A percentile compares a stretch with the other conserved stretches of the same genome.
These are phyloP conservation scores for Porphyrellus sp. DNA, from an alignment of 1,284 basidiomycete genomes.

Conservation along the genomic window DNA sequence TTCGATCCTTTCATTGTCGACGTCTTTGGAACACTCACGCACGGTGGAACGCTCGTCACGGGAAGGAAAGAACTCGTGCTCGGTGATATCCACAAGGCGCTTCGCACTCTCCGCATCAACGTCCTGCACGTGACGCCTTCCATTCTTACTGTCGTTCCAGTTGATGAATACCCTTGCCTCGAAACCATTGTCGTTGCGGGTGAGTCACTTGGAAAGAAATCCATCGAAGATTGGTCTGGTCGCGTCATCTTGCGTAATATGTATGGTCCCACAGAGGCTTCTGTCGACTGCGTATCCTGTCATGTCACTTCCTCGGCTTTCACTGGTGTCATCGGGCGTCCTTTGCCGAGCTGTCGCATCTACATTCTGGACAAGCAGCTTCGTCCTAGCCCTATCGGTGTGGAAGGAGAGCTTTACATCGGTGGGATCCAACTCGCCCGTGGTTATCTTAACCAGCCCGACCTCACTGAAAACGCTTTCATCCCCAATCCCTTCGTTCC, in stretches of 20 bases:
- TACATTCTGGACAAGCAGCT: slow-evolving; percentile 35
- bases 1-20: slow-evolving; percentile 33
- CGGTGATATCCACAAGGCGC: slow-evolving; percentile 30
- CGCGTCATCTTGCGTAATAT: slow-evolving; percentile 32
- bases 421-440: slow-evolving; percentile 34
- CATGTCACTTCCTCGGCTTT: slow-evolving; percentile 23
- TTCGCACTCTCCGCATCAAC: slow-evolving; percentile 26
- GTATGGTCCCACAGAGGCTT: slow-evolving; percentile 37
- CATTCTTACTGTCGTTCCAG: slow-evolving; percentile 31
- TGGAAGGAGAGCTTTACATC: slow-evolving; percentile 34
- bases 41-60: slow-evolving; percentile 32
- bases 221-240: slow-evolving; percentile 31
- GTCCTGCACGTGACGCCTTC: slow-evolving; percentile 34
- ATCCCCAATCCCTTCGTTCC: slow-evolving; percentile 27
- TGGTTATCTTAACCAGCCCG: slow-evolving; percentile 33
- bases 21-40: slow-evolving; percentile 27
- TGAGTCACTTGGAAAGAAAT: slow-evolving; percentile 31
- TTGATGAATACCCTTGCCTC: slow-evolving; percentile 28
- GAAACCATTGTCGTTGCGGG: slow-evolving; percentile 30
- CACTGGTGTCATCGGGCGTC: slow-evolving; percentile 31
- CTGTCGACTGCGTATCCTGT: slow-evolving; percentile 33
- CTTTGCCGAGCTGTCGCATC: slow-evolving; percentile 32
- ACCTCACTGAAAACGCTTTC: slow-evolving; percentile 27
- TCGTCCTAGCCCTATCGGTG: slow-evolving; percentile 30
- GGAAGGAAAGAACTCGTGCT: slow-evolving; percentile 33